Conservation (phyloP, 192 early-diverging fungal species). For the Backusella macrospora region DNA sequence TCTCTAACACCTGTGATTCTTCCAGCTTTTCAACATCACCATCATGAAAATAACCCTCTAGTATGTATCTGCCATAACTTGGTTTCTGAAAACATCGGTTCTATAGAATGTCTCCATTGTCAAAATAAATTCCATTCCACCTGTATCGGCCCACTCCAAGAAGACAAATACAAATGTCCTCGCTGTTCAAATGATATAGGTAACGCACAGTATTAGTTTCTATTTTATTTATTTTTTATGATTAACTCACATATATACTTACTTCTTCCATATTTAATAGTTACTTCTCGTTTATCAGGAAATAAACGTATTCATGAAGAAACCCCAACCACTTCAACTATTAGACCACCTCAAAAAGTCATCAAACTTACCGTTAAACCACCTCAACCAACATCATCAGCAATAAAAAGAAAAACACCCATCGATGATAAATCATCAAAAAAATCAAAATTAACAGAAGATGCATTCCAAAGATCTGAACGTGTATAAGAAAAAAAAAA, state of each 20-base stretch:
- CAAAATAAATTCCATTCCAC: background rate
- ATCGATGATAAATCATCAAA: background rate
- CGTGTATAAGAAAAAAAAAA: conserved; percentile 2
- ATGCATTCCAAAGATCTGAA: conserved; percentile 10
- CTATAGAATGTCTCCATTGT: background rate
- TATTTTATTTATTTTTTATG: background rate
- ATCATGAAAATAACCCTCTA: background rate
- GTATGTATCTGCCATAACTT: background rate
- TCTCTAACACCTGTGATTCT: background rate
- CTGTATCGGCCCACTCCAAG: background rate
- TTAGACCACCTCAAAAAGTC: conserved; percentile 1
- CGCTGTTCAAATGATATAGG: background rate
- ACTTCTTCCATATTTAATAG: background rate
- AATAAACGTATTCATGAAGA: background rate
- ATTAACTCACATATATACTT: background rate
- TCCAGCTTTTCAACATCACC: background rate
- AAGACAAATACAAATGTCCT: background rate
- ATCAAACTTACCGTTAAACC: conserved; percentile 19
- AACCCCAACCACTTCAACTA: background rate
- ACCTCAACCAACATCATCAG: background rate
- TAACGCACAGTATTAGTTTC: background rate
- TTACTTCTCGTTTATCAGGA: background rate
- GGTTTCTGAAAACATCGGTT: background rate
- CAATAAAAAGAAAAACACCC: background rate
- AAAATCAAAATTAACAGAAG: background rate